These are phyloP conservation scores for Pleomassaria siparia DNA, from an alignment of 2,329 filamentous ascomycete species.

Conservation along the genomic window DNA sequence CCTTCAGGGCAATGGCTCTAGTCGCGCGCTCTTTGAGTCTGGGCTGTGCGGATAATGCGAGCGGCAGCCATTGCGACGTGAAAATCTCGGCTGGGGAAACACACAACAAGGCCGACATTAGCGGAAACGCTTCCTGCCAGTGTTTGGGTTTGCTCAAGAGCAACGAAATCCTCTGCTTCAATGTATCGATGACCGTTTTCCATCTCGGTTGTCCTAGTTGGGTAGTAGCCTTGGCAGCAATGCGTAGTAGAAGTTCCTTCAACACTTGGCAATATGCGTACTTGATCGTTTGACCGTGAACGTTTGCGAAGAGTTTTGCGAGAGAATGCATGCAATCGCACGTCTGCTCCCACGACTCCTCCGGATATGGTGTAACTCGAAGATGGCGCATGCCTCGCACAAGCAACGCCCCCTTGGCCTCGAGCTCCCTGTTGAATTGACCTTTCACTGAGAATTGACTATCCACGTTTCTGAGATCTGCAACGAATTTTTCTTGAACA, in stretches of 20 bases:
- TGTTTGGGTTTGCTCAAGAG: constrained; percentile 91
- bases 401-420: constrained; percentile 82
- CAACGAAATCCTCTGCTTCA: constrained; percentile 76
- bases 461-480: constrained; percentile 76
- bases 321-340: constrained; percentile 86
- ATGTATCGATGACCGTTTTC: constrained; percentile 78
- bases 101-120: constrained; percentile 85
- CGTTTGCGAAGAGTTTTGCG: constrained; percentile 78
- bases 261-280: constrained; percentile 92
- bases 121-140: constrained; percentile 84
- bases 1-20: constrained; percentile 79
- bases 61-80: constrained; percentile 79
- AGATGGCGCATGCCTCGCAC: constrained; percentile 91
- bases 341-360: constrained; percentile 78
- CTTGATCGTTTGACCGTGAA: constrained; percentile 88
- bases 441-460: constrained; percentile 74
- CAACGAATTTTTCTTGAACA: constrained; percentile 79
- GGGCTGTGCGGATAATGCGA: constrained; percentile 75
- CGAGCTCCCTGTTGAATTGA: constrained; percentile 66
- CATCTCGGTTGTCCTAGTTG: constrained; percentile 82
- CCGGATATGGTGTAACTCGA: constrained; percentile 71
- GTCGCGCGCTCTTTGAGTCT: constrained; percentile 82
- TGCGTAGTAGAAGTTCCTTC: constrained; percentile 80
- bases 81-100: constrained; percentile 85
- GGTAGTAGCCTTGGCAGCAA: constrained; percentile 76